Percentiles rank a stretch among this genome's conserved stretches.
Evolutionary conservation across 352 stramenopile genomes (phyloP).

Genomic region (Phytophthora foliorum): DNA sequence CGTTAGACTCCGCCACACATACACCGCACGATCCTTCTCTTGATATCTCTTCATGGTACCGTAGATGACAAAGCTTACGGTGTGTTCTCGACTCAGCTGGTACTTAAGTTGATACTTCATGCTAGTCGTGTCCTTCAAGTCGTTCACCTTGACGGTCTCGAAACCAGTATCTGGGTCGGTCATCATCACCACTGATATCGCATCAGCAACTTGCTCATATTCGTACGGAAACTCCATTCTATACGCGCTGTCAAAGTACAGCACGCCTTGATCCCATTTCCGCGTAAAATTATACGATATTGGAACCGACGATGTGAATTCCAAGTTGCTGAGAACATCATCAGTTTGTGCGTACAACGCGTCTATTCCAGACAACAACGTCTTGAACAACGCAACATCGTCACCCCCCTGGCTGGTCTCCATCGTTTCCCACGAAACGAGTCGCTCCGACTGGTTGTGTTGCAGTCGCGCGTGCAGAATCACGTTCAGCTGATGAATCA

Average conservation of each 20-base stretch:
- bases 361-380: constrained; percentile 7
- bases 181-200: constrained; percentile 19
- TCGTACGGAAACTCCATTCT: constrained; percentile 15
- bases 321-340: constrained; percentile 9
- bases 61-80: constrained; percentile 5
- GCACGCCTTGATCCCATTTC: constrained; percentile 13
- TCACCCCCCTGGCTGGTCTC: not conserved
- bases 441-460: not conserved
- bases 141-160: not conserved
- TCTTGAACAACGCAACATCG: constrained; percentile 6
- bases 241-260: constrained; percentile 34
- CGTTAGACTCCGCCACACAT: constrained; percentile 51
- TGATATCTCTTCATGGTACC: constrained; percentile 46
- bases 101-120: constrained; percentile 39
- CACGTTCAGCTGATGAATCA: constrained; percentile 19
- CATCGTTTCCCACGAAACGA: constrained; percentile 6
- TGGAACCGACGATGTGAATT: constrained; percentile 2
- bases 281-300: constrained; percentile 6
- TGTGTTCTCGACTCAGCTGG: not conserved
- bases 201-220: constrained; percentile 16
- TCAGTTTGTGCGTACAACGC: constrained; percentile 18
- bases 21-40: constrained; percentile 46
- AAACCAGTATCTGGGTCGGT: not conserved
- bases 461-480: constrained; percentile 6
- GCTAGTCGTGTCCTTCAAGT: constrained; percentile 25